Base-by-base conservation (phyloP, 805 yeast species). In the Monosporozyma servazzii region DNA sequence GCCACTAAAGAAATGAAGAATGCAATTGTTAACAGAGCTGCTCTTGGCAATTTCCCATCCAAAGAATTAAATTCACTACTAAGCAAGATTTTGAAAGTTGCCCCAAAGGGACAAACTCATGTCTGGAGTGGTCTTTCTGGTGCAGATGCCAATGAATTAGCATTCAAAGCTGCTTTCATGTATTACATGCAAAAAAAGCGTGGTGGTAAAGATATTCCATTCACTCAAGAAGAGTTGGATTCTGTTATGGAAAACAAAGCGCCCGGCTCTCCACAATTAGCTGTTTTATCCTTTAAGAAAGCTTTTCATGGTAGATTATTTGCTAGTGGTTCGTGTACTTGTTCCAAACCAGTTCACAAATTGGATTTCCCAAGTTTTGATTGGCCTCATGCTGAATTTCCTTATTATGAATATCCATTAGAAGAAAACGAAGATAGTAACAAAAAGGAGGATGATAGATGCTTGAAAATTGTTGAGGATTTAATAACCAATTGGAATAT, bases 311-410 rank as follows among this genome's bases (percentile, higher is more conserved):
- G 98, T 57, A 82, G 98, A 71, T 72, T 89, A 56, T 88, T 90
- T 72, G 98, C 96, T 23, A 79, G 95, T 51, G 89, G 87, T 44
- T 86, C 96, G 6, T 81, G 88, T 58, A 90, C 98, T 40, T 81
- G 96, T 68, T 88, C 96, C 52, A 91, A 88, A 75, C 96, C 97
- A 58, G 79, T 91, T 61, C 98, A 90, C 76, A 90, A 91, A 74
- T 74, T 90, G 66, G 90, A 84, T 70, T 75, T 91, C 72, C 98
- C 98, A 54, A 82, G 96, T 6, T 90, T 90, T 75, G 80, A 87
- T 65, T 90, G 97, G 97, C 98, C 98, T 65, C 89, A 86, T 69
- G 96, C 96, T 51, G 88, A 88, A 56, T 90, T 83, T 75, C 98
- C 98, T 57, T 61, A 77, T 48, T 82, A 88, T 71, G 74, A 82